These are phyloP conservation scores for Pseudogymnoascus destructans DNA, from an alignment of 2,329 filamentous ascomycete species.

Conservation along the genomic window DNA sequence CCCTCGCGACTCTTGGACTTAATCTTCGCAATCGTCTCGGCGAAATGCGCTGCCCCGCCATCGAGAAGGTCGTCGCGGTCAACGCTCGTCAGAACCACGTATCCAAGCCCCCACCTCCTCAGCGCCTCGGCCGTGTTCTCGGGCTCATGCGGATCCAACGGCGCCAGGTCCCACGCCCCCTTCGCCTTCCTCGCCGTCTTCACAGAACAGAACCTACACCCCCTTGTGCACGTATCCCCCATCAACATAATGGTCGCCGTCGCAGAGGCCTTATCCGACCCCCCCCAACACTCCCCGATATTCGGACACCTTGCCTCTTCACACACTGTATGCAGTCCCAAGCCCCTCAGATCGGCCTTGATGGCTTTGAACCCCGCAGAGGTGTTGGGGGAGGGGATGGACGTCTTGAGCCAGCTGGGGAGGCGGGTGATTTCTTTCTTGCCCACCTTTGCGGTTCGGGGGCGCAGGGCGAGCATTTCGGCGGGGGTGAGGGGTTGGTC, in stretches of 20 bases:
- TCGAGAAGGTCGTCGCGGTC: slow-evolving; percentile 87
- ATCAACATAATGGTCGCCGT: slow-evolving; percentile 99
- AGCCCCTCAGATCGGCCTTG: slow-evolving; percentile 79
- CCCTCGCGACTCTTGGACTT: slow-evolving; percentile 49
- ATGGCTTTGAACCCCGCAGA: slow-evolving; percentile 76
- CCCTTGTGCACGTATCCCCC: slow-evolving; percentile 94
- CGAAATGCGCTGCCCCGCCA: slow-evolving; percentile 79
- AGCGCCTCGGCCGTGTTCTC: slow-evolving; percentile 94
- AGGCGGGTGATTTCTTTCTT: slow-evolving; percentile 59
- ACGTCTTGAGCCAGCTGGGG: slow-evolving; percentile 91
- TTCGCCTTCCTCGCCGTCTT: slow-evolving; percentile 70
- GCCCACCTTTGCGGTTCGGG: slow-evolving; percentile 47
- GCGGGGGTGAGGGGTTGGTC: slow-evolving; percentile 33
- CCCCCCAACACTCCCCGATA: slow-evolving; percentile 96
- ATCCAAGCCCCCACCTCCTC: slow-evolving; percentile 83
- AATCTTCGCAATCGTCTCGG: slow-evolving; percentile 87
- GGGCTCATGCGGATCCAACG: slow-evolving; percentile 88
- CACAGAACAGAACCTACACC: slow-evolving; percentile 92
- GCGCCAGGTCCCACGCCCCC: slow-evolving; percentile 60
- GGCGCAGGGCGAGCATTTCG: slow-evolving; percentile 45
- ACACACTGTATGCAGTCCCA: slow-evolving; percentile 89
- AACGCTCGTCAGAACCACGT: slow-evolving; percentile 87
- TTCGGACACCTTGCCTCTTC: slow-evolving; percentile 97
- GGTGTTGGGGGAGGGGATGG: slow-evolving; percentile 65
- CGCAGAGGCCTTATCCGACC: slow-evolving; percentile 71